A percentile compares a stretch with the other conserved stretches of the same genome.
Conservation (phyloP, 2,329 filamentous ascomycete genomes). For the Colletotrichum viniferum region DNA sequence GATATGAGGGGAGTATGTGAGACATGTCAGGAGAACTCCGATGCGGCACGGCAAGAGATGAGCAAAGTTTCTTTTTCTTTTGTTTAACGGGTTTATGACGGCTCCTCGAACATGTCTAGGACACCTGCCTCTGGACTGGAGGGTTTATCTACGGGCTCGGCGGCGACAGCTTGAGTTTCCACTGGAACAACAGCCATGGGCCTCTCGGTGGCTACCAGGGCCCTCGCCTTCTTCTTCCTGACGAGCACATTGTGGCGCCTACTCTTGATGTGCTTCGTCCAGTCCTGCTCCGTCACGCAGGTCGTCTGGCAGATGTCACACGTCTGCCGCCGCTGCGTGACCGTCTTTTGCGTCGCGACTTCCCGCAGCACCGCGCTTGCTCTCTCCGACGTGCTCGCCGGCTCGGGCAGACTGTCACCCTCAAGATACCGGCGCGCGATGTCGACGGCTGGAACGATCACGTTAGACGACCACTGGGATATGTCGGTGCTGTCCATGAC, state of each 20-base stretch:
- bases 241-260: constrained; percentile 36
- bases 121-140: constrained; percentile 8
- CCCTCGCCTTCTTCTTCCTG: constrained; percentile 40
- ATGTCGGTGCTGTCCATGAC: constrained; percentile 81
- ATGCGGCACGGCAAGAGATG: background rate
- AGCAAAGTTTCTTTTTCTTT: background rate
- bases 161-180: background rate
- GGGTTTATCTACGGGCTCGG: background rate
- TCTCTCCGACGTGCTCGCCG: constrained; percentile 51
- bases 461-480: constrained; percentile 62
- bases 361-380: constrained; percentile 61
- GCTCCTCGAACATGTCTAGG: constrained; percentile 2
- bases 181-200: constrained; percentile 10
- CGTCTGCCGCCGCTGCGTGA: constrained; percentile 59
- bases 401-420: constrained; percentile 55
- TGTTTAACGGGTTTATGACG: background rate
- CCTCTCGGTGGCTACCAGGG: constrained; percentile 33
- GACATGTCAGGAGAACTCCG: background rate
- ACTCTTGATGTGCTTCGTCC: constrained; percentile 43
- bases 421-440: constrained; percentile 69
- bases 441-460: constrained; percentile 66
- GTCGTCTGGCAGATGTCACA: constrained; percentile 78
- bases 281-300: constrained; percentile 57
- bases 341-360: constrained; percentile 49
- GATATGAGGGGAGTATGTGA: background rate